phyloP scores from a whole-genome alignment of 208 protist genomes.

The Lotmaria passim region DNA sequence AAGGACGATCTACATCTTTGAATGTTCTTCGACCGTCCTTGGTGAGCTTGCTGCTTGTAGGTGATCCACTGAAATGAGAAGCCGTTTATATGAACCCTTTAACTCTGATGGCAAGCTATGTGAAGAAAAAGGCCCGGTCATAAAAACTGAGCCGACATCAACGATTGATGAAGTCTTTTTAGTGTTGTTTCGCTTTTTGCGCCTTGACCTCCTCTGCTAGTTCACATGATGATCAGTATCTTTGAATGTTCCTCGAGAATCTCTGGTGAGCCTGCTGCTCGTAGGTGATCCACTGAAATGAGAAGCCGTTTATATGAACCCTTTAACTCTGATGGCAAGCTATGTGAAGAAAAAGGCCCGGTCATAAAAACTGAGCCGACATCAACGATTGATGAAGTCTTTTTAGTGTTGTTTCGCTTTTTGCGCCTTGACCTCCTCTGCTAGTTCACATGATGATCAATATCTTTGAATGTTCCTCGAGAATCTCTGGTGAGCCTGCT shows the following conservation, averaged over 20 bases:
- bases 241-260: conserved; percentile 36
- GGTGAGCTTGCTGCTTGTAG: background rate
- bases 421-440: background rate
- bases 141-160: too few species aligned
- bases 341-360: background rate
- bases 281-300: conserved; percentile 7
- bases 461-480: conserved; percentile 38
- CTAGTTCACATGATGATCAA: conserved; percentile 4
- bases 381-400: too few species aligned
- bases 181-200: conserved; percentile 2
- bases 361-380: too few species aligned
- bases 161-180: too few species aligned
- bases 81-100: conserved; percentile 33
- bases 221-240: conserved; percentile 12
- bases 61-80: conserved; percentile 24
- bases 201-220: background rate
- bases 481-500: background rate
- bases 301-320: conserved; percentile 31
- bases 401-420: conserved; percentile 3
- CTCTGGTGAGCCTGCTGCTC: background rate
- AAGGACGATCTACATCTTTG: conserved; percentile 25
- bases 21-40: conserved; percentile 33
- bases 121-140: too few species aligned
- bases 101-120: conserved; percentile 17
- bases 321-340: conserved; percentile 32